Evolutionary conservation across 805 yeast species (phyloP), one percentile per base, ranked within the genome.

Genomic region (Nakazawaea peltata): DNA sequence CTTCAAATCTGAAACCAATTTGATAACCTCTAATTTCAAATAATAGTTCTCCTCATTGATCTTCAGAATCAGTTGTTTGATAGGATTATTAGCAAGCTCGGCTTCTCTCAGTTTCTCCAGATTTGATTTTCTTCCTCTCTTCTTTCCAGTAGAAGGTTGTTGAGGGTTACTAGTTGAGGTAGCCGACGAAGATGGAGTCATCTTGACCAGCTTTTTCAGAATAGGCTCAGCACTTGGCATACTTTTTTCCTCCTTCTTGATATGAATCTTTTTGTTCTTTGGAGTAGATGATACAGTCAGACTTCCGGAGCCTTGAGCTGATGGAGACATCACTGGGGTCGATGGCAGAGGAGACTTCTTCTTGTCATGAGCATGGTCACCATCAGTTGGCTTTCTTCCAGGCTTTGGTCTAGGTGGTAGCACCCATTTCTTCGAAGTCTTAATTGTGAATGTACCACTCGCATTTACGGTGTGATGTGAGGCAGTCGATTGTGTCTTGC

Each of bases 371-470:
- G 7, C 10, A 21, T 21, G 23, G 23, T 21, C 36, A 9, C 30
- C 12, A 15, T 28, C 42, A 12, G 55, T 51, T 3, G 77, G 77
- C 44, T 73, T 74, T 33, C 78, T 59, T 15, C 82, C 83, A 0
- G 83, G 82, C 44, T 82, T 79, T 18, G 94, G 92, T 44, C 92
- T 65, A 9, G 94, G 94, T 3, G 94, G 94, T 21, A 82, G 59
- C 6, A 81, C 87, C 88, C 92, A 85, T 49, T 75, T 77, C 49
- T 80, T 80, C 34, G 87, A 79, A 1, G 90, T 78, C 46, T 67
- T 74, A 36, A 68, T 65, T 32, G 49, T 51, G 27, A 53, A 30
- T 6, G 29, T 6, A 7, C 19, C 19, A n/a, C n/a, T n/a, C n/a
- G n/a, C n/a, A n/a, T n/a, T n/a, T n/a, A n/a, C n/a, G n/a, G n/a